Evolutionary conservation across 257 asterid genomes (phyloP).

Genomic region (Solanum dulcamara): DNA sequence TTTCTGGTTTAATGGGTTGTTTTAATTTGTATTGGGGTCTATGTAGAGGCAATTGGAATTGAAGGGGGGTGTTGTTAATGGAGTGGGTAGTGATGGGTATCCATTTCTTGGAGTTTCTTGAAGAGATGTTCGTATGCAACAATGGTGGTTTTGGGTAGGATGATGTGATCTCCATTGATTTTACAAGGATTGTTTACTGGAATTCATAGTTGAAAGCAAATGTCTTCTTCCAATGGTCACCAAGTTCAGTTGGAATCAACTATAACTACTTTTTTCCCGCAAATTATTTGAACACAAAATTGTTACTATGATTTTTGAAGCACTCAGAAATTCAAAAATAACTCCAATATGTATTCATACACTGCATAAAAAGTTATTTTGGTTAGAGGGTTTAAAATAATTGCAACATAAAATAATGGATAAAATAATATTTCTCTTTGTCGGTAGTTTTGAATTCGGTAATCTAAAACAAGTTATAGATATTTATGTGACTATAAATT

Average conservation of each 20-base stretch:
- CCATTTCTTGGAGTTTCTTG: background rate
- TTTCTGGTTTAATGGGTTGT: constrained; percentile 10
- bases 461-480: background rate
- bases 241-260: background rate
- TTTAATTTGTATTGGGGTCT: constrained; percentile 25
- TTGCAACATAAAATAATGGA: background rate
- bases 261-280: background rate
- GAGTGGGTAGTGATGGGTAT: background rate
- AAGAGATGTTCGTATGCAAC: background rate
- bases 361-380: no score
- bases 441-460: no score
- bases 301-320: no score
- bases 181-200: background rate
- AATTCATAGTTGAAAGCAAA: background rate
- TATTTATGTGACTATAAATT: background rate
- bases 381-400: background rate
- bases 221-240: background rate
- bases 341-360: background rate
- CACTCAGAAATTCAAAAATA: background rate
- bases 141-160: background rate
- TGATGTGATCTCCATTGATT: constrained; percentile 8
- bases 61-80: constrained; percentile 18
- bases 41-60: constrained; percentile 30
- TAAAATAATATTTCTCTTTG: no score
- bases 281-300: background rate